Conservation (phyloP, 2,329 filamentous ascomycete genomes). For the Stachybotrys chartarum region DNA sequence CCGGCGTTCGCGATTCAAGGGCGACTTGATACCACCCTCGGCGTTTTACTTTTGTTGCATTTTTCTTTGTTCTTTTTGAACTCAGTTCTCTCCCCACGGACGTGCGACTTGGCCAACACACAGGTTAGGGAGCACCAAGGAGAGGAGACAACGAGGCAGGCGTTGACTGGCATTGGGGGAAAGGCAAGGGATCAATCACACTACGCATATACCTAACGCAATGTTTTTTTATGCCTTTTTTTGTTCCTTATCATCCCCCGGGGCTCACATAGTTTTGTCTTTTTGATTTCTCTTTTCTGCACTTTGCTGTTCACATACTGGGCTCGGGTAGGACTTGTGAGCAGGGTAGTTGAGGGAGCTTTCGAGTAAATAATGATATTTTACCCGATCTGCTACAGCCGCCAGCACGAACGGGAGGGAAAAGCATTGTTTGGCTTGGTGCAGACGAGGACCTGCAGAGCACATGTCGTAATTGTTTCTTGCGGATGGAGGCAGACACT, state of each 20-base stretch:
- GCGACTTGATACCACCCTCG: not conserved
- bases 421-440: too few relatives aligned
- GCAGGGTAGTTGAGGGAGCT: too few relatives aligned
- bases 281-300: constrained; percentile 4
- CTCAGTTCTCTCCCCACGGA: not conserved
- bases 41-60: not conserved
- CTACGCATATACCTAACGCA: constrained; percentile 14
- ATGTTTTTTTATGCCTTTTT: not conserved
- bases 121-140: not conserved
- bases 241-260: too few relatives aligned
- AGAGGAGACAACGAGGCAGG: constrained; percentile 8
- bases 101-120: not conserved
- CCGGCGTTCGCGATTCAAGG: not conserved
- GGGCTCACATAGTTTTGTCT: not conserved
- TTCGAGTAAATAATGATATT: too few relatives aligned
- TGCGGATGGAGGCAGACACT: not conserved
- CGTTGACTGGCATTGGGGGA: constrained; percentile 7
- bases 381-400: too few relatives aligned
- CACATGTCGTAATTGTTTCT: too few relatives aligned
- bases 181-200: not conserved
- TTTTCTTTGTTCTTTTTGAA: not conserved
- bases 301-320: not conserved
- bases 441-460: too few relatives aligned
- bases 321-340: too few relatives aligned
- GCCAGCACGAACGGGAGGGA: too few relatives aligned